Evolutionary conservation across 805 yeast species (phyloP), one percentile per base, ranked within the genome.

Genomic region (Monosporozyma aquatica): DNA sequence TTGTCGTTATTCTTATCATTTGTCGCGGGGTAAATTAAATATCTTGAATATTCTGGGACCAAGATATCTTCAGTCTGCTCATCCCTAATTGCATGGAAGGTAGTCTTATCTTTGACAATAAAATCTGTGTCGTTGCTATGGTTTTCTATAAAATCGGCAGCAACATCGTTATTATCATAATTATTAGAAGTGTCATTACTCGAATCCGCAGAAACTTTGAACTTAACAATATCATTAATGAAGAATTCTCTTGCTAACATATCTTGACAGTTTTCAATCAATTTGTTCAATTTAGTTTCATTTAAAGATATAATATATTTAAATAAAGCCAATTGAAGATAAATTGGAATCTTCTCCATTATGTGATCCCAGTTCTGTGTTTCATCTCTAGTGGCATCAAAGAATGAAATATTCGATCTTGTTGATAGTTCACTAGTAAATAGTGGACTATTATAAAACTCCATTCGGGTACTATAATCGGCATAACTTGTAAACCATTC

Each of bases 401-500:
- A 87, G 59, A 74, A 90, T 1, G 95, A 82, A 44, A 87, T 69
- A 52, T 89, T 80, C 14, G 95, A 78, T 56, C 83, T 85, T 6
- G 97, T 96, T 1, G 96, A 83, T 37, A 89, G 79, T 62, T 90
- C 97, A 65, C 97, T 87, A 8, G 86, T 89, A 64, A 90, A 90
- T 57, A 82, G 80, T 48, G 76, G 75, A 38, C 73, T 69, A 46
- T 70, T 70, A 59, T 82, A 83, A 59, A 80, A 82, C 54, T 80
- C 84, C 69, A 81, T 63, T 40, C 87, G 64, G 20, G 64, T 63
- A 37, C 86, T 65, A 52, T 86, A 90, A 6, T 78, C 86, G 41
- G 80, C 83, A 61, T 90, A 90, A 7, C 67, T 66, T n/a, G 68
- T 53, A 60, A 87, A 89, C 85, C 92, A 89, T 66, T 90, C 97